Evolutionary conservation across 306 rosid genomes (phyloP).

Genomic region (Alnus glutinosa): DNA sequence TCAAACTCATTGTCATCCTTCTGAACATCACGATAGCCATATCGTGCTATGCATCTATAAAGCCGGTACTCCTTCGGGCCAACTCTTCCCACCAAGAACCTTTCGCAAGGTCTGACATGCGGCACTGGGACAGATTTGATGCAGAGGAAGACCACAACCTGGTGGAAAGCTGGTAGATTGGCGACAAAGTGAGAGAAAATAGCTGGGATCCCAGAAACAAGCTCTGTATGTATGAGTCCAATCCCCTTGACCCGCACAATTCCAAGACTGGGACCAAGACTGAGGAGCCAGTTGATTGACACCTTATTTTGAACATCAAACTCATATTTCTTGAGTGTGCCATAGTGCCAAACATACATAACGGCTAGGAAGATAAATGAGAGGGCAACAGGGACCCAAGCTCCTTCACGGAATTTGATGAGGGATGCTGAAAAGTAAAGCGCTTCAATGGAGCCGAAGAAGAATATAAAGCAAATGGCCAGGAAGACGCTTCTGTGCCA

Average conservation of each 20-base stretch:
- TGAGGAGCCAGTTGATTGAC: conserved; percentile 89
- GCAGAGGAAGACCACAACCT: conserved; percentile 93
- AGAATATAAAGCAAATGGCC: conserved; percentile 73
- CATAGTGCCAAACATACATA: conserved; percentile 98
- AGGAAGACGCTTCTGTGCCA: conserved; percentile 68
- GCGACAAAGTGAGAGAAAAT: conserved; percentile 97
- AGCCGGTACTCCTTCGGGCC: conserved; percentile 91
- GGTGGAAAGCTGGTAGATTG: conserved; percentile 96
- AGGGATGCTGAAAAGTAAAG: conserved; percentile 98
- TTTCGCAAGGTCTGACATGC: conserved; percentile 82
- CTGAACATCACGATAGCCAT: conserved; percentile 89
- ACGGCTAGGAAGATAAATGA: conserved; percentile 76
- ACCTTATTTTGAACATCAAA: conserved; percentile 94
- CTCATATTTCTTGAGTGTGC: conserved; percentile 88
- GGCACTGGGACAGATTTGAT: conserved; percentile 96
- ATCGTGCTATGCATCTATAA: conserved; percentile 92
- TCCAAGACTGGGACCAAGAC: conserved; percentile 76
- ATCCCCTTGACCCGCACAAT: conserved; percentile 91
- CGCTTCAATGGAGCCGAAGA: conserved; percentile 94
- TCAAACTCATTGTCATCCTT: conserved; percentile 87
- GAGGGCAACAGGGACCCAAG: conserved; percentile 96
- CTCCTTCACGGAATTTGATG: conserved; percentile 94
- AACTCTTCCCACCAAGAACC: conserved; percentile 95
- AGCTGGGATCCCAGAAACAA: conserved; percentile 92
- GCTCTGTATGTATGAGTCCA: conserved; percentile 94